Evolutionary conservation across 225 moss, liverwort and hornwort genomes (phyloP).

Genomic region (Marchantia polymorpha): DNA sequence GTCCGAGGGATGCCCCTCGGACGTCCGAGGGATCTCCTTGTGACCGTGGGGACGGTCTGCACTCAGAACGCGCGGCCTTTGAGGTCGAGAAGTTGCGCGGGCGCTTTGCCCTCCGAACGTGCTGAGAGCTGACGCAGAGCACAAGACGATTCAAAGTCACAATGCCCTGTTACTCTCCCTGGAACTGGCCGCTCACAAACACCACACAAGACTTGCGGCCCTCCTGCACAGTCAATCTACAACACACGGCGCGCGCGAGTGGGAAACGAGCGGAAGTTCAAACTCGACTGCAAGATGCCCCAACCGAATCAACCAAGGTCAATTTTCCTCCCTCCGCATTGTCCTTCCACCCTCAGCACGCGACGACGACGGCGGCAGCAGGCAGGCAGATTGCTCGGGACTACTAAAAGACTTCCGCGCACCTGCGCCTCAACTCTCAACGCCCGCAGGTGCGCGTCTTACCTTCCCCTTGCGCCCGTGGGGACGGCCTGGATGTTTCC

Average conservation of each 20-base stretch:
- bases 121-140: slow-evolving; percentile 1
- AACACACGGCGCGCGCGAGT: background rate
- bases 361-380: background rate
- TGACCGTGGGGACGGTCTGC: too few relatives aligned
- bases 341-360: background rate
- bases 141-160: background rate
- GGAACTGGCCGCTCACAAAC: slow-evolving; percentile 4
- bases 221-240: slow-evolving; percentile 19
- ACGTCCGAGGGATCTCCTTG: too few relatives aligned
- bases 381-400: background rate
- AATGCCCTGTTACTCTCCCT: slow-evolving; percentile 11
- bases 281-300: slow-evolving; percentile 18
- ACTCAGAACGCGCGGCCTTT: slow-evolving; percentile 1
- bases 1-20: too few relatives aligned
- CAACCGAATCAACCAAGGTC: slow-evolving; percentile 12
- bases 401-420: background rate
- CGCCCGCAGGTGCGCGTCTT: too few relatives aligned
- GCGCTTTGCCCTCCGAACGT: background rate
- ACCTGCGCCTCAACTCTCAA: slow-evolving; percentile 9
- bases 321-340: slow-evolving; percentile 10
- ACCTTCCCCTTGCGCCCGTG: too few relatives aligned
- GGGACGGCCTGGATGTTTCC: too few relatives aligned
- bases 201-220: background rate
- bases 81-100: background rate
- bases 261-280: slow-evolving; percentile 6